Evolutionary conservation across 2,329 filamentous ascomycete genomes (phyloP).

Genomic region (Nothophaeocryptopus gaeumannii): DNA sequence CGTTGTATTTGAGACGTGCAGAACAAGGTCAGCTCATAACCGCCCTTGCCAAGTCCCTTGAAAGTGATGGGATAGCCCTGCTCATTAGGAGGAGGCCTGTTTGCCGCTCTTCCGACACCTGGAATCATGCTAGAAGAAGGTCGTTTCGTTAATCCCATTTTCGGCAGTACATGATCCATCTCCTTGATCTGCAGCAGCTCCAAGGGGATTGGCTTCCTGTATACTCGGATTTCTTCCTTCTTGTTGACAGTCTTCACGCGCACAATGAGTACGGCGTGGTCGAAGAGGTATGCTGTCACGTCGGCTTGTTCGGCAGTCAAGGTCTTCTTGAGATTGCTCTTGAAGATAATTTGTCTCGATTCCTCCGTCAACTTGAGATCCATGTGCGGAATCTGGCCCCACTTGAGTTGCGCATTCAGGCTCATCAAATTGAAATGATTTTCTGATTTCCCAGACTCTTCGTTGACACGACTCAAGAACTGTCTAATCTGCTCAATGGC

Average conservation of each 20-base stretch:
- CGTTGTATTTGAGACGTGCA: conserved; percentile 80
- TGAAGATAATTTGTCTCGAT: conserved; percentile 87
- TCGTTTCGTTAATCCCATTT: conserved; percentile 74
- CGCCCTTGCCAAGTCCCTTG: conserved; percentile 89
- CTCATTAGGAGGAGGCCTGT: conserved; percentile 52
- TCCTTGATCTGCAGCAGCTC: conserved; percentile 91
- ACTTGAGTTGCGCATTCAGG: conserved; percentile 87
- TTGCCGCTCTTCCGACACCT: conserved; percentile 51
- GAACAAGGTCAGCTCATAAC: conserved; percentile 87
- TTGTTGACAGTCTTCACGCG: conserved; percentile 90
- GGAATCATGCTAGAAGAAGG: conserved; percentile 81
- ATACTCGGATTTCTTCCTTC: conserved; percentile 90
- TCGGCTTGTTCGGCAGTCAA: conserved; percentile 77
- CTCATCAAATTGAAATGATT: conserved; percentile 95
- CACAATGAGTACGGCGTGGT: conserved; percentile 90
- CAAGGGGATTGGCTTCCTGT: conserved; percentile 89
- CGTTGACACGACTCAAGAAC: conserved; percentile 82
- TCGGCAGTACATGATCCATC: conserved; percentile 93
- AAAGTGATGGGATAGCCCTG: conserved; percentile 95
- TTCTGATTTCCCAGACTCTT: conserved; percentile 93
- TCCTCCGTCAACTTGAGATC: conserved; percentile 94
- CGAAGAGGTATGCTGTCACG: conserved; percentile 92
- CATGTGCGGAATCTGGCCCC: conserved; percentile 83
- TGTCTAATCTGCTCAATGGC: conserved; percentile 84
- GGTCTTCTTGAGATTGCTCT: conserved; percentile 88